Evolutionary conservation across 306 rosid genomes (phyloP), one percentile per base, ranked within the genome.

Genomic region (Corylus avellana): DNA sequence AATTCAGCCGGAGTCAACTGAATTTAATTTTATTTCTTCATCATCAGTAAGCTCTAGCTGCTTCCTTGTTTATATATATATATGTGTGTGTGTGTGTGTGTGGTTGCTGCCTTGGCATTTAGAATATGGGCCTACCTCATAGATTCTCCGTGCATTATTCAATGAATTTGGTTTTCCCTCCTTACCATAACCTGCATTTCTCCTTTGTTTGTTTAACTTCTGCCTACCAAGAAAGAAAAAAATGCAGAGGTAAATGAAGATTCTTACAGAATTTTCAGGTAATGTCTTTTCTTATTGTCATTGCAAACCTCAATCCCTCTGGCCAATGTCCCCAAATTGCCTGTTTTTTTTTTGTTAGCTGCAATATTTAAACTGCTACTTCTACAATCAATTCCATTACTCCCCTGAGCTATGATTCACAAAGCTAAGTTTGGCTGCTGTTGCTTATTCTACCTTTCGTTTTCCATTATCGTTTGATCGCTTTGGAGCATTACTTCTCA

Each of bases 1-100:
- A 50, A 53, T 79, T 62, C 13, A 32, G 73, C 76, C 42, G 63
- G 53, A 46, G 13, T 56, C n/a, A 17, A 25, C 54, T 14, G 50
- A 77, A 64, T 67, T 73, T 20, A 74, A 42, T 0, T 77, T 63
- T 73, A 61, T 11, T 73, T 48, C 11, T 14, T 59, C 49, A 16
- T 14, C 46, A 42, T 42, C 46, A 42, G 46, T 42, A 42, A 42
- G 7, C 46, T 6, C 46, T 6, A 42, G 8, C 7, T 42, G 8
- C 46, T 42, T 8, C 0, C 46, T 42, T 42, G 46, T 42, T 5
- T 42, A 42, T 42, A 42, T 42, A 6, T 42, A 42, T 42, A 4
- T 37, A 3, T 37, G 0, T 37, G 5, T 37, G 5, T 39, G 6
- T 39, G 44, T 5, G 6, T 5, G 6, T 5, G 6, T 42, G 8